phyloP scores from a whole-genome alignment of 306 rosid species.

The Cyamopsis tetragonoloba region DNA sequence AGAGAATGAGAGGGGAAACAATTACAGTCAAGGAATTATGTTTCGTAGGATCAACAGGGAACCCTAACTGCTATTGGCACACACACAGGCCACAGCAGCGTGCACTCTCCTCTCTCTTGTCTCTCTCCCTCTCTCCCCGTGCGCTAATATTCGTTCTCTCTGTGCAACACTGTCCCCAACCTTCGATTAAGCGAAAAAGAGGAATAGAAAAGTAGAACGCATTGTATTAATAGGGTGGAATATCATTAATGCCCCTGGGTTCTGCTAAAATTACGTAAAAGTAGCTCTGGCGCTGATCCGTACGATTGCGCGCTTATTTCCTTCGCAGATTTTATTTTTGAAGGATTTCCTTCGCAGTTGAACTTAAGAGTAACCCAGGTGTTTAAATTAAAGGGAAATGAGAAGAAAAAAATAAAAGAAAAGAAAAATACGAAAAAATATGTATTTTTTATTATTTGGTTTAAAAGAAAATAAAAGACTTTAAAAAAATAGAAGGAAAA shows the following conservation, averaged over 20 bases:
- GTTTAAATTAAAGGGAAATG: too few species aligned
- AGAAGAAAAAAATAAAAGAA: too few species aligned
- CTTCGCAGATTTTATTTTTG: too few species aligned
- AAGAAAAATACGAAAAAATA: too few species aligned
- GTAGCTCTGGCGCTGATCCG: conserved; percentile 24
- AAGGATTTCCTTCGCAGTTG: not conserved
- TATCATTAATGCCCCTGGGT: conserved; percentile 29
- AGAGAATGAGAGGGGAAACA: conserved; percentile 31
- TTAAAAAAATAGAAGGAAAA: too few species aligned
- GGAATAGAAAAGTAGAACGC: conserved; percentile 33
- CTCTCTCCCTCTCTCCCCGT: conserved; percentile 11
- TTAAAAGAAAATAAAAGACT: too few species aligned
- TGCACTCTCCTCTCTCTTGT: conserved; percentile 24
- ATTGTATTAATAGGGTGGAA: conserved; percentile 4
- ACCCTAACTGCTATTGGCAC: conserved; percentile 86
- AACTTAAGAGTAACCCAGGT: not conserved
- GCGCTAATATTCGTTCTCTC: conserved; percentile 34
- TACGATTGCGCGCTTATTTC: conserved; percentile 34
- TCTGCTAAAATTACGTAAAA: conserved; percentile 6
- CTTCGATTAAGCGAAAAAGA: conserved; percentile 35
- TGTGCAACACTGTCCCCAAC: conserved; percentile 41
- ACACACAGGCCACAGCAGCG: too few species aligned
- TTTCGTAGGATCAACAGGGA: conserved; percentile 47
- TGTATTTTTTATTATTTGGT: too few species aligned
- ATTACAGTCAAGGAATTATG: conserved; percentile 34